Evolutionary conservation across 2,329 filamentous ascomycete species (phyloP).

Genomic region (Penicillium sp.): DNA sequence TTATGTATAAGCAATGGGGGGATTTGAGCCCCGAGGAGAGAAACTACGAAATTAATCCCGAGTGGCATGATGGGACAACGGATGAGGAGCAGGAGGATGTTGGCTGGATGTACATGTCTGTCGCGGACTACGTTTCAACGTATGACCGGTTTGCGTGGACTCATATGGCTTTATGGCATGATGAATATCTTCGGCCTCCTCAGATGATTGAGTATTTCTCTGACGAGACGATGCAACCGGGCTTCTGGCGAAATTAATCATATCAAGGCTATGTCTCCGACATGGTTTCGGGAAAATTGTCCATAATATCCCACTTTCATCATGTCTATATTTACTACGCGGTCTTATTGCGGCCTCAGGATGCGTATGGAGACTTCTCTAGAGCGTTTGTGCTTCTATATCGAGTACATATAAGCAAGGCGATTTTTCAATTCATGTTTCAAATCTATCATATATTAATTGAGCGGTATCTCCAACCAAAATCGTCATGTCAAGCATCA

Average conservation of each 20-base stretch:
- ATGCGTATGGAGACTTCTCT: background rate
- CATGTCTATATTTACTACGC: background rate
- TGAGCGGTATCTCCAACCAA: background rate
- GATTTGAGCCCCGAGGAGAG: slow-evolving; percentile 9
- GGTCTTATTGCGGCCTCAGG: background rate
- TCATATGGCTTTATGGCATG: background rate
- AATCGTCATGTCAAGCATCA: slow-evolving; percentile 17
- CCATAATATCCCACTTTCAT: background rate
- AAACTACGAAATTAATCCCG: slow-evolving; percentile 18
- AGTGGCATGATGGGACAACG: slow-evolving; percentile 22
- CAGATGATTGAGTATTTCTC: background rate
- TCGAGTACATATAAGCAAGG: too few relatives aligned
- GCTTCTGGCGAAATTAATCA: background rate
- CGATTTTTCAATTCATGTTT: background rate
- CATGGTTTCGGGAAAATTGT: background rate
- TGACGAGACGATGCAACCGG: background rate
- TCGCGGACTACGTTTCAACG: background rate
- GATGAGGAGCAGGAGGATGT: slow-evolving; percentile 20
- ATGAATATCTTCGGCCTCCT: slow-evolving; percentile 1
- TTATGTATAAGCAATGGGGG: slow-evolving; percentile 17
- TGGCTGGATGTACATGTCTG: slow-evolving; percentile 22
- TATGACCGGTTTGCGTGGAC: slow-evolving; percentile 4
- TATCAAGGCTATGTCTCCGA: background rate
- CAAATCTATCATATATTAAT: background rate
- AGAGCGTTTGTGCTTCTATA: slow-evolving; percentile 11